phyloP scores from a whole-genome alignment of 1,139 yeast species.

The Taphrina pruni region DNA sequence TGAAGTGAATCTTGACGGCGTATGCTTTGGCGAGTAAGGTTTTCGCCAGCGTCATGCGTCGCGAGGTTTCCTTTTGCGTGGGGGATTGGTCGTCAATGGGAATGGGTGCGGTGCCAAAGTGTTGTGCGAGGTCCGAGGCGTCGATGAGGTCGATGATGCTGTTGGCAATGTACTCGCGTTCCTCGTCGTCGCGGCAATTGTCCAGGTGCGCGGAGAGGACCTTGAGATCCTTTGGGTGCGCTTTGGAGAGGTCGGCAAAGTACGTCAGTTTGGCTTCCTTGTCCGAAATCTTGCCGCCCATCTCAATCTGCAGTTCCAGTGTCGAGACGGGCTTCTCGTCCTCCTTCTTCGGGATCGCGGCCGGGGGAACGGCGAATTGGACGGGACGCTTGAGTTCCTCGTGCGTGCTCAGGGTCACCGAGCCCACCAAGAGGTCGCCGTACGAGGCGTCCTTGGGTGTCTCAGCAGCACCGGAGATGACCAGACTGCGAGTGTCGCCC shows the following conservation, averaged over 20 bases:
- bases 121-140: conserved; percentile 33
- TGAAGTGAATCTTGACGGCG: conserved; percentile 20
- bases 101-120: conserved; percentile 33
- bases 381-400: conserved; percentile 21
- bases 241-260: conserved; percentile 33
- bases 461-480: conserved; percentile 39
- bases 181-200: conserved; percentile 26
- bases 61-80: conserved; percentile 7
- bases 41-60: conserved; percentile 5
- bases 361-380: conserved; percentile 16
- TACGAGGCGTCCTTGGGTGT: conserved; percentile 40
- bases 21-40: conserved; percentile 29
- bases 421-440: conserved; percentile 41
- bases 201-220: conserved; percentile 41
- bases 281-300: conserved; percentile 39
- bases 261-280: conserved; percentile 37
- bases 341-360: conserved; percentile 28
- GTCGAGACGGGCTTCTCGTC: conserved; percentile 32
- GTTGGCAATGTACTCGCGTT: conserved; percentile 33
- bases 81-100: not conserved
- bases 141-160: conserved; percentile 39
- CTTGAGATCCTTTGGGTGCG: conserved; percentile 37
- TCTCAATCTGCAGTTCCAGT: conserved; percentile 41
- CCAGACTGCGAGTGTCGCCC: conserved; percentile 29
- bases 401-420: conserved; percentile 31